Conservation (phyloP, 768 basidiomycete species). For the Auriscalpium vulgare region DNA sequence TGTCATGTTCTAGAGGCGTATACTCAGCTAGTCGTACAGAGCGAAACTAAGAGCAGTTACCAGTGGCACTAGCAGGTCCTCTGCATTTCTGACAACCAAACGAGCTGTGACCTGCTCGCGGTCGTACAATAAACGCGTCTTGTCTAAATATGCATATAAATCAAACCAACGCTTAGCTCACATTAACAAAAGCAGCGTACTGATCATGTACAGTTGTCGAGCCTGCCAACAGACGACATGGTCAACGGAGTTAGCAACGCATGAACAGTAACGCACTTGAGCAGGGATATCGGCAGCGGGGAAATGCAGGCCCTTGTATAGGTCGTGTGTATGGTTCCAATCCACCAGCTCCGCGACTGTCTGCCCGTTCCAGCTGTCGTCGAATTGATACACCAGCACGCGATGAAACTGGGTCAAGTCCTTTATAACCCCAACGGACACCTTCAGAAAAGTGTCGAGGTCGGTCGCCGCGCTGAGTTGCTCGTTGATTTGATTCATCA, state of each 20-base stretch:
- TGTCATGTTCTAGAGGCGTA: conserved; percentile 57
- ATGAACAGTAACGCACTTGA: conserved; percentile 32
- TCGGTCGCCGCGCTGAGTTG: conserved; percentile 62
- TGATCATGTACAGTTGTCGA: conserved; percentile 13
- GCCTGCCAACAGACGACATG: conserved; percentile 3
- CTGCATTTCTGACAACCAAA: conserved; percentile 51
- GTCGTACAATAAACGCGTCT: conserved; percentile 71
- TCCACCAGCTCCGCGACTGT: conserved; percentile 76
- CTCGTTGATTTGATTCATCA: conserved; percentile 75
- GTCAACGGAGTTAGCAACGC: not conserved
- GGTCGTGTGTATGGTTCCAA: conserved; percentile 63
- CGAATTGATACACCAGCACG: conserved; percentile 77
- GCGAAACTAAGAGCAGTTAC: conserved; percentile 26
- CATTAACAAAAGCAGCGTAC: conserved; percentile 1
- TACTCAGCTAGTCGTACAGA: not conserved
- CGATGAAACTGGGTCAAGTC: conserved; percentile 79
- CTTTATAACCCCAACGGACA: conserved; percentile 65
- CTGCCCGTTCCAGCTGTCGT: conserved; percentile 72
- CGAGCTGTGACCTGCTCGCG: conserved; percentile 65
- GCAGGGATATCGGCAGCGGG: conserved; percentile 63
- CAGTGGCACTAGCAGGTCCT: conserved; percentile 61
- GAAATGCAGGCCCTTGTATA: conserved; percentile 67
- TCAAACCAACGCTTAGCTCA: conserved; percentile 39
- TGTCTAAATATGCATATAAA: conserved; percentile 71
- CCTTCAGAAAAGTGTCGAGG: conserved; percentile 60